phyloP scores from a whole-genome alignment of 2,329 filamentous ascomycete species.

The Leptographium galeiforme region DNA sequence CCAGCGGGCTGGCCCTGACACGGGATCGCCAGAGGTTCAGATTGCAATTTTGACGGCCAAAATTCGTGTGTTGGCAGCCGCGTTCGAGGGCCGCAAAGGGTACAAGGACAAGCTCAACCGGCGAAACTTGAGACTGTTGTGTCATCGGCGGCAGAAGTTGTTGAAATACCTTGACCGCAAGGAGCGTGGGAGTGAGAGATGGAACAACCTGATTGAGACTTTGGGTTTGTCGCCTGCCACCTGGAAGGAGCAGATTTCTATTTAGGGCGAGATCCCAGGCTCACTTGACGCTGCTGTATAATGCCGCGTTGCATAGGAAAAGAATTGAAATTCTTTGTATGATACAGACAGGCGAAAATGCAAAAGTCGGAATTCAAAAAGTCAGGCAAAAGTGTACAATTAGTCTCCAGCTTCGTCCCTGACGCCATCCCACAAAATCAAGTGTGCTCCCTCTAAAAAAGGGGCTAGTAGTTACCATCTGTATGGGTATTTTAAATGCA shows the following conservation, averaged over 20 bases:
- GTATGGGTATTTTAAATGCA: slow-evolving; percentile 1
- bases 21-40: slow-evolving; percentile 94
- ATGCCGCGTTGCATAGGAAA: not conserved
- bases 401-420: not conserved
- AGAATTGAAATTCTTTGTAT: not conserved
- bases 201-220: slow-evolving; percentile 72
- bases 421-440: slow-evolving; percentile 2
- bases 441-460: not conserved
- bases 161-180: slow-evolving; percentile 76
- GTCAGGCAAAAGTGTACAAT: not conserved
- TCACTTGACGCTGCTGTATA: not conserved
- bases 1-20: slow-evolving; percentile 72
- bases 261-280: slow-evolving; percentile 20
- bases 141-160: slow-evolving; percentile 81
- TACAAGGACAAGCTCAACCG: slow-evolving; percentile 90
- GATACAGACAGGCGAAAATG: not conserved
- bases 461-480: not conserved
- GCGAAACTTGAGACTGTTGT: slow-evolving; percentile 70
- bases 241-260: slow-evolving; percentile 78
- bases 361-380: not conserved
- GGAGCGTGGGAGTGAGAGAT: slow-evolving; percentile 82
- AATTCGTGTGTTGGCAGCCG: slow-evolving; percentile 68
- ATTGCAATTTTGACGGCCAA: slow-evolving; percentile 90
- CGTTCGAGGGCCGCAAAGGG: slow-evolving; percentile 52
- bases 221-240: slow-evolving; percentile 78